Base-by-base conservation (phyloP, 805 yeast genomes). In the Nakazawaea anatomiae region DNA sequence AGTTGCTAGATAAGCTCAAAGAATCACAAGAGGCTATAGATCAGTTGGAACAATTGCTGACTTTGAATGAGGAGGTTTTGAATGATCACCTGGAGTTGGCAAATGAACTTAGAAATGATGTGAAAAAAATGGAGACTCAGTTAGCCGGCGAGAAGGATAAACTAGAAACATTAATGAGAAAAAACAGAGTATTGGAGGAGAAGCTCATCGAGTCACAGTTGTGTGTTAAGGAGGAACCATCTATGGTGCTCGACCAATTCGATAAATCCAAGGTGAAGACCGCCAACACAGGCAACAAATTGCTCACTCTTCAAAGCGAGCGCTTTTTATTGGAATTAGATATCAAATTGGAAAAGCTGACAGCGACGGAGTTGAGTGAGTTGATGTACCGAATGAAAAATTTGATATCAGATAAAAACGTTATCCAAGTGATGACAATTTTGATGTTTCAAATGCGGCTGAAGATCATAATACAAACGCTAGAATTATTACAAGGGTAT, bases 21-120 rank as follows among this genome's bases (percentile, higher is more conserved):
- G 51, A 53, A 3, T 58, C 79, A n/a, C 62, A 66, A 29, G 52
- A 54, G 4, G 70, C 76, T 2, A 59, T 82, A 0, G 58, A 64
- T 1, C 82, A 78, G 27, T 60, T 79, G 27, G 76, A 74, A 40
- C 82, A 78, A 51, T 56, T 82, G 34, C 76, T 75, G 50, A 72
- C 70, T 32, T 59, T 82, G 11, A 80, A 81, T 50, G 69, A 65
- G 41, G 78, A 77, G 44, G 63, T 82, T 32, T 84, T 80, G 50
- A 72, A 70, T 9, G 65, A 62, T 41, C 81, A 75, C 49, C 31
- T 58, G 1, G 70, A 65, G 27, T 64, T 76, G 0, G 83, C 80
- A 52, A 51, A 54, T 4, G 79, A 77, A 29, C 62, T 81, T 11
- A 65, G 67, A 11, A 50, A 57, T 1, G 75, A 77, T 4, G 64